These are phyloP conservation scores for Cercospora sp. DNA, from an alignment of 2,329 filamentous ascomycete genomes.

Conservation along the genomic window DNA sequence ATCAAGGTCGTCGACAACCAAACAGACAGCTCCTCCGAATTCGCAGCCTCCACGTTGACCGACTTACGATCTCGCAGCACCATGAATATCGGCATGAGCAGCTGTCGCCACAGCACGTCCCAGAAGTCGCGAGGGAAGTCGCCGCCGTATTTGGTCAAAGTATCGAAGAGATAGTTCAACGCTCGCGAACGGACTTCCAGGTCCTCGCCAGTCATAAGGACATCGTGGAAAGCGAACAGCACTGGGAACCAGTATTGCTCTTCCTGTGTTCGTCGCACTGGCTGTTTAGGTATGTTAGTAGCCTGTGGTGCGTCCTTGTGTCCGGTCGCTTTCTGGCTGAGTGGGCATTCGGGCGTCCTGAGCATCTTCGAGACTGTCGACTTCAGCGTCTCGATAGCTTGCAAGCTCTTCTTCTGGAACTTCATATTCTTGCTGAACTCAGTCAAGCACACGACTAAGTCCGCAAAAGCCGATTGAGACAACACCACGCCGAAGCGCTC, in stretches of 20 bases:
- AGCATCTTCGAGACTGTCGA: conserved; percentile 93
- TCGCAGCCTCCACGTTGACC: conserved; percentile 92
- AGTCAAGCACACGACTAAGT: conserved; percentile 92
- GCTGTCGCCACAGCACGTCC: conserved; percentile 96
- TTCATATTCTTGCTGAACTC: conserved; percentile 98
- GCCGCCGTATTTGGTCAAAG: conserved; percentile 82
- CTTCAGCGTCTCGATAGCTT: conserved; percentile 92
- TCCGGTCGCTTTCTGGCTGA: conserved; percentile 64
- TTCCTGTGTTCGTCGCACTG: conserved; percentile 81
- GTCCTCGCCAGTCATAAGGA: conserved; percentile 98
- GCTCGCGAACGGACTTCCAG: conserved; percentile 87
- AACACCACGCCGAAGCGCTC: conserved; percentile 95
- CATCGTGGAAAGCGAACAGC: conserved; percentile 96
- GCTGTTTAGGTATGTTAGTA: conserved; percentile 59
- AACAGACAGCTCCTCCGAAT: conserved; percentile 94
- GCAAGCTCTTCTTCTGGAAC: conserved; percentile 97
- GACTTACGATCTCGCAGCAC: conserved; percentile 86
- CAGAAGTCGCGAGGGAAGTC: conserved; percentile 94
- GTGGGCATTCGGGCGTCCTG: conserved; percentile 88
- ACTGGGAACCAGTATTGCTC: conserved; percentile 99
- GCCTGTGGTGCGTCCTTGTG: conserved; percentile 48
- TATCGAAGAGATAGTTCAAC: conserved; percentile 95
- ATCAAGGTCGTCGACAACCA: conserved; percentile 99
- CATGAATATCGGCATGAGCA: conserved; percentile 98
- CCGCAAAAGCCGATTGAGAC: conserved; percentile 92